phyloP scores from a whole-genome alignment of 192 early-diverging fungal species.

The Backusella australiensis region DNA sequence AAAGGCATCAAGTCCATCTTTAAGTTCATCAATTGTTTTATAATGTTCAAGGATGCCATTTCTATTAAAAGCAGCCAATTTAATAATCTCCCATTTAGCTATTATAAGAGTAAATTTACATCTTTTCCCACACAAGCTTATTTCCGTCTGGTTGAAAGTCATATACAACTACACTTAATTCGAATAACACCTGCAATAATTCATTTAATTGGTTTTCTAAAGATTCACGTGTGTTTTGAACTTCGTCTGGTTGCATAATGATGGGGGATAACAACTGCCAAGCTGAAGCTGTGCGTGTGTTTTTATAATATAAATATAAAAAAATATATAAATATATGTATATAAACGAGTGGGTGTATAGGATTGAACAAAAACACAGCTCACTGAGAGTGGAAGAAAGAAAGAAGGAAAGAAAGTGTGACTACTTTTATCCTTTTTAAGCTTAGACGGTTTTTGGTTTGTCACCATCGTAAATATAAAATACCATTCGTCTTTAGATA shows the following conservation, averaged over 20 bases:
- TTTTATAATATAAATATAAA: neutral
- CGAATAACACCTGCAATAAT: slow-evolving; percentile 44
- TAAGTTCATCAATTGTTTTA: slow-evolving; percentile 34
- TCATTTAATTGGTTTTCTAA: slow-evolving; percentile 48
- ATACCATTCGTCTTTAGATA: too few species aligned
- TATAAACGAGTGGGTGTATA: neutral
- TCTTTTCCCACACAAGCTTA: slow-evolving; percentile 47
- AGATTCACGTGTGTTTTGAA: slow-evolving; percentile 31
- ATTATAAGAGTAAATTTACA: slow-evolving; percentile 28
- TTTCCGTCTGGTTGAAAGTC: slow-evolving; percentile 51
- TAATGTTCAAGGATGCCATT: slow-evolving; percentile 35
- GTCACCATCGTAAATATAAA: too few species aligned
- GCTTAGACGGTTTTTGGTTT: neutral
- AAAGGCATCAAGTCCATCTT: slow-evolving; percentile 44
- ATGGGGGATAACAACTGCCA: neutral
- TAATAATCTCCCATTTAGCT: neutral
- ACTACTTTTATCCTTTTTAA: neutral
- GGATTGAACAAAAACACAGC: neutral
- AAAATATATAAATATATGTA: neutral
- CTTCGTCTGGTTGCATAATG: slow-evolving; percentile 17
- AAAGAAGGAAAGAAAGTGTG: neutral
- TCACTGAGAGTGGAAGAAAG: neutral
- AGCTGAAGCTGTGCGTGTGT: neutral
- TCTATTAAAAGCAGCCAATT: slow-evolving; percentile 9
- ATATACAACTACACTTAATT: slow-evolving; percentile 53